Base-by-base conservation (phyloP, 306 rosid genomes). In the Castanea sativa region DNA sequence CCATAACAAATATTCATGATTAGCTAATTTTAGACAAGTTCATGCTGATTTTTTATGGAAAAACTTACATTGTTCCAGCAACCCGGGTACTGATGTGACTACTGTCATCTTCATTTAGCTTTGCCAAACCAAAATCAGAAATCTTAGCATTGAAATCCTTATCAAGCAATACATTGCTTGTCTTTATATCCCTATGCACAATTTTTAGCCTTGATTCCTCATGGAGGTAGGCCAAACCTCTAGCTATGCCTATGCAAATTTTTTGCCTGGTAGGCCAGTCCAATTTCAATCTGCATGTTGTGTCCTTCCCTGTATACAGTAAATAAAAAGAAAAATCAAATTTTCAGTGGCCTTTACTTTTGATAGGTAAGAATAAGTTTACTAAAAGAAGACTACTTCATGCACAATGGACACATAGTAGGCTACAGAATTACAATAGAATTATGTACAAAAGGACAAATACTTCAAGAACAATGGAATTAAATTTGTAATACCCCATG, bases 51-150 rank as follows among this genome's bases (percentile, higher is more conserved):
- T 20, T 41, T 41, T 32, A n/a, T 45, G 52, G 32, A 58, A 71
- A 55, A 76, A 86, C 97, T 90, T 90, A 94, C 99, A 94, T 87
- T n/a, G 99, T 94, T 82, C 99, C 99, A 19, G 99, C 99, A 58
- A 94, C 53, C 78, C 92, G 89, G 29, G 99, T 94, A 89, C 97
- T 94, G 60, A 94, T 83, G 80, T 92, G 99, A 72, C 95, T 92
- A 59, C 88, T 90, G 57, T 88, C 99, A 55, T 91, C 99, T 79
- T 94, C 97, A 77, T 85, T 84, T 76, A 94, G 97, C 87, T 90
- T 94, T 68, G 99, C 99, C 89, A 94, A 87, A 80, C 99, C 99
- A 80, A 94, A 94, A 90, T 94, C 99, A 20, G 99, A 94, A 75
- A 94, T 86, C 82, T 92, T 94, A 27, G 99, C 93, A 76, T 82